Base-by-base conservation (phyloP, 306 rosid genomes). In the Begonia peltatifolia region DNA sequence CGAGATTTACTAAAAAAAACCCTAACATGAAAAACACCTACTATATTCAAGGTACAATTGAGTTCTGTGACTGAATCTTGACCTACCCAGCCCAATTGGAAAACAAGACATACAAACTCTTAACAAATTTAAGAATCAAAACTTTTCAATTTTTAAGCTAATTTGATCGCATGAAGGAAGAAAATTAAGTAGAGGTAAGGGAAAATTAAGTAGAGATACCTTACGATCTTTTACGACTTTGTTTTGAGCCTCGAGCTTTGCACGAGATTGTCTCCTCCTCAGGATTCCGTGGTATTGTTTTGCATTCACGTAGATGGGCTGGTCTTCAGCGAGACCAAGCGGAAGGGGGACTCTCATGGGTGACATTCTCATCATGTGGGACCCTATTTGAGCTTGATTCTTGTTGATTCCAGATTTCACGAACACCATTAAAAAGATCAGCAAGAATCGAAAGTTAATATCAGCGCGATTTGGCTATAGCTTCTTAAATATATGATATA, bases 221-320 rank as follows among this genome's bases (percentile, higher is more conserved):
- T 78, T 87, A 9, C 94, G 84, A 53, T 59, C 55, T 72, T 79
- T 87, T 25, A 87, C 56, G 54, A 87, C 83, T 69, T 74, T 80
- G 69, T 80, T 87, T 55, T 74, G 82, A 64, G 87, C 90, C 76
- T 87, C 94, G 10, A 83, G 80, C 79, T 83, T 87, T 55, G 96
- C 96, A 47, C 96, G 93, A 4, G 87, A 87, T 60, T 87, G 84
- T 59, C 96, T 68, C 71, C 96, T 83, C 54, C 96, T 74, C 58
- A 87, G 77, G 73, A 87, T 87, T 55, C 96, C 96, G 54, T 74
- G 94, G 68, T 87, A 87, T 55, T 87, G 96, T 72, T 87, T 87
- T 1, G 96, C 87, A 66, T 87, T 87, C 51, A 87, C 96, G 60
- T 83, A 87, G 52, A 87, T 83, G 61, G 94, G 96, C 47, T 87